A percentile compares a stretch with the other conserved stretches of the same genome.
Conservation (phyloP, 306 rosid genomes). For the Cyclanthera cordifolia region DNA sequence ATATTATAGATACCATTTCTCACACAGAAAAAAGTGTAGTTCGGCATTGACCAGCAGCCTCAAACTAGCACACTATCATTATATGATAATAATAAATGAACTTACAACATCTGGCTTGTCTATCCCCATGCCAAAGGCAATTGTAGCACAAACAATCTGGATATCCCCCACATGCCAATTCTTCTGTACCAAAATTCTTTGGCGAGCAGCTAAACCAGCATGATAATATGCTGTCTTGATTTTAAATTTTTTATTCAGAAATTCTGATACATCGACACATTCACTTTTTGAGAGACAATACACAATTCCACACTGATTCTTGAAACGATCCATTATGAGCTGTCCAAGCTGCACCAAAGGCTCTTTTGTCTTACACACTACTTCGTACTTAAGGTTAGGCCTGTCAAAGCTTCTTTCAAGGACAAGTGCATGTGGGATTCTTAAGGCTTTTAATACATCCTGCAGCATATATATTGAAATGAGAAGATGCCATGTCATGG, state of each 20-base stretch:
- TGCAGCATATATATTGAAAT: conserved; percentile 26
- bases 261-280: conserved; percentile 72
- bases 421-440: conserved; percentile 71
- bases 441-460: conserved; percentile 75
- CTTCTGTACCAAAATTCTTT: conserved; percentile 75
- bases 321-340: conserved; percentile 50
- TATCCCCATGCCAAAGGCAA: conserved; percentile 99
- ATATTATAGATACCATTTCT: not conserved
- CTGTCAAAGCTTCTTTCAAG: conserved; percentile 96
- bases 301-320: conserved; percentile 66
- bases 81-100: conserved; percentile 17
- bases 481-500: not conserved
- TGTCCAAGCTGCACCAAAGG: conserved; percentile 65
- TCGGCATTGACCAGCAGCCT: not conserved
- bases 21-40: not conserved
- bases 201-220: conserved; percentile 76
- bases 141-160: conserved; percentile 81
- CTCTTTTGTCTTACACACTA: conserved; percentile 64
- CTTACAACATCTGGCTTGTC: conserved; percentile 97
- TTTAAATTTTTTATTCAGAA: conserved; percentile 51
- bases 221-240: conserved; percentile 73
- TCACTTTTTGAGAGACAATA: conserved; percentile 95
- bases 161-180: conserved; percentile 83
- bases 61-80: not conserved
- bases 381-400: conserved; percentile 89